phyloP scores from a whole-genome alignment of 2,329 filamentous ascomycete species.

The Diaporthe sp. region DNA sequence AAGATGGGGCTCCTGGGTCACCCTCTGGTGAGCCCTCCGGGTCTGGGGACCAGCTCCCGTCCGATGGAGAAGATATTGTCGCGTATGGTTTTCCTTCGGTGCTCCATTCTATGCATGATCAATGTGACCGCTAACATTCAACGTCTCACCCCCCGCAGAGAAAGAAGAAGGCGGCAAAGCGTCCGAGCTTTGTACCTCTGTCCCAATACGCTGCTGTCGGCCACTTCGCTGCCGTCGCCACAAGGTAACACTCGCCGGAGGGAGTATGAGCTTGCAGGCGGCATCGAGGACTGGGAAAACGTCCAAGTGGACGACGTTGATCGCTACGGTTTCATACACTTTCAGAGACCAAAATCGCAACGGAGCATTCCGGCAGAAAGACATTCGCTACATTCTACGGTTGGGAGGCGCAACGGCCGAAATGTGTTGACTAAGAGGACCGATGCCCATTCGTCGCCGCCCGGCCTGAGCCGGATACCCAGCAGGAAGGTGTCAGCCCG shows the following conservation, averaged over 20 bases:
- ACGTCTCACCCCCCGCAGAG: slow-evolving; percentile 24
- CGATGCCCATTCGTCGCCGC: slow-evolving; percentile 47
- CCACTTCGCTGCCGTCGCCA: slow-evolving; percentile 55
- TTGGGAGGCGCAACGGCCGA: slow-evolving; percentile 58
- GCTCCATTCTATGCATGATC: slow-evolving; percentile 31
- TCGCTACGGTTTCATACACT: slow-evolving; percentile 74
- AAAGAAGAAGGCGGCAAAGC: slow-evolving; percentile 37
- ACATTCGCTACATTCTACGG: slow-evolving; percentile 53
- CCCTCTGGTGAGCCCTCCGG: slow-evolving; percentile 59
- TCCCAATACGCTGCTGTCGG: slow-evolving; percentile 52
- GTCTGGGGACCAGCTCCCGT: slow-evolving; percentile 61
- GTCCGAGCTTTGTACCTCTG: slow-evolving; percentile 44
- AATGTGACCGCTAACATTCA: slow-evolving; percentile 43
- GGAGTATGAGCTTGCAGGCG: slow-evolving; percentile 64
- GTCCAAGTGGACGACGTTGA: slow-evolving; percentile 71
- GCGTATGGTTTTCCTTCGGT: slow-evolving; percentile 64
- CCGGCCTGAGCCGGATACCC: slow-evolving; percentile 56
- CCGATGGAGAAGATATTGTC: slow-evolving; percentile 63
- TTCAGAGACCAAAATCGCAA: slow-evolving; percentile 54
- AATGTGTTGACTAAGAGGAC: slow-evolving; percentile 56
- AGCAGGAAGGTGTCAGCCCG: slow-evolving; percentile 66
- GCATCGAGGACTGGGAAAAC: slow-evolving; percentile 75
- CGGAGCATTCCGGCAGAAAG: slow-evolving; percentile 41
- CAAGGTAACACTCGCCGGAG: slow-evolving; percentile 52
- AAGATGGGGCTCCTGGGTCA: slow-evolving; percentile 60